These are phyloP conservation scores for Fimicolochytrium jonesii DNA, from an alignment of 192 early-diverging fungal species.

Conservation along the genomic window DNA sequence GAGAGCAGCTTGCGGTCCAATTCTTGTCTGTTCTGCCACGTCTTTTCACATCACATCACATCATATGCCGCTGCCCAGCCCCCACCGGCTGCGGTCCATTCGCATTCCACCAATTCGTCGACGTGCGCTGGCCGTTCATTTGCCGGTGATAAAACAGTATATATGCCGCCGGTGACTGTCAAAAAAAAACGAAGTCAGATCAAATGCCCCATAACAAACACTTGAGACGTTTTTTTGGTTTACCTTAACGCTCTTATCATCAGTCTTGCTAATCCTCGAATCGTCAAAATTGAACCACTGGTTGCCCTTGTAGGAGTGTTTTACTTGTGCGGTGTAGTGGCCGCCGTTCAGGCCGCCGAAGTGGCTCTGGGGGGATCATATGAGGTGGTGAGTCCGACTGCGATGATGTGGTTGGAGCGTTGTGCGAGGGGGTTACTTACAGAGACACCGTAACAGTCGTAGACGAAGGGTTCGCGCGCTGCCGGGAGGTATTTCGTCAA, in stretches of 20 bases:
- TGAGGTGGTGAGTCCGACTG: too few relatives aligned
- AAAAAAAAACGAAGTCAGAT: constrained; percentile 48
- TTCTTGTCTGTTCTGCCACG: too few relatives aligned
- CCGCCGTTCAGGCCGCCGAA: constrained; percentile 76
- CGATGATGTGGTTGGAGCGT: too few relatives aligned
- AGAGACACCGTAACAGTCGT: constrained; percentile 71
- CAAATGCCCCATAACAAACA: constrained; percentile 72
- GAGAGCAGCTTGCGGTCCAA: too few relatives aligned
- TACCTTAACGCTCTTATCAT: constrained; percentile 40
- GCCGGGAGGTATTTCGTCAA: constrained; percentile 42
- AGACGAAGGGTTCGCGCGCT: constrained; percentile 38
- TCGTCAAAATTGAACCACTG: constrained; percentile 83
- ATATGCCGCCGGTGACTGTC: constrained; percentile 57
- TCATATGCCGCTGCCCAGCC: too few relatives aligned
- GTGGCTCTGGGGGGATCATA: constrained; percentile 53
- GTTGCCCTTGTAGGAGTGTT: constrained; percentile 54
- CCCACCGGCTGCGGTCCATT: too few relatives aligned
- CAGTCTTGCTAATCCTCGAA: constrained; percentile 44
- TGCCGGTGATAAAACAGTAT: constrained; percentile 54
- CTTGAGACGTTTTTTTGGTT: constrained; percentile 57
- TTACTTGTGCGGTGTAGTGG: constrained; percentile 78
- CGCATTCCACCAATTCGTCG: constrained; percentile 38
- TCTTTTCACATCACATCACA: too few relatives aligned
- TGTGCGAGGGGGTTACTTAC: constrained; percentile 22
- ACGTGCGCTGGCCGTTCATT: constrained; percentile 4